Conservation (phyloP, 306 rosid genomes). For the Lupinus albus region DNA sequence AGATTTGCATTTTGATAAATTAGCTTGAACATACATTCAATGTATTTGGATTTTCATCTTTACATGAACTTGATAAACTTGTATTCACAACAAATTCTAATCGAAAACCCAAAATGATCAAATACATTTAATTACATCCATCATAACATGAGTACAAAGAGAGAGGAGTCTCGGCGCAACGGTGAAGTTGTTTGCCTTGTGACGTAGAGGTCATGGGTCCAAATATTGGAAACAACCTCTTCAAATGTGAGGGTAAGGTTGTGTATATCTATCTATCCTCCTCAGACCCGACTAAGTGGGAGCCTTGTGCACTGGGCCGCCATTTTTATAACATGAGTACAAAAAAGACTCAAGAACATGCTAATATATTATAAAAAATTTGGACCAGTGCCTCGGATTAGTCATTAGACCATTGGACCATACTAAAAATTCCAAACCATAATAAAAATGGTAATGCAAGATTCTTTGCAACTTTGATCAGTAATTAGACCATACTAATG, state of each 20-base stretch:
- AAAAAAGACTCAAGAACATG: slow-evolving; percentile 34
- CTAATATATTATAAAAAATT: slow-evolving; percentile 1
- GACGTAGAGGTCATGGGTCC: too few relatives aligned
- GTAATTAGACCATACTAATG: neutral
- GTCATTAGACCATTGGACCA: too few relatives aligned
- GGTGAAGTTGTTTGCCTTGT: too few relatives aligned
- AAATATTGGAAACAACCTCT: too few relatives aligned
- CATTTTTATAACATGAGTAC: neutral
- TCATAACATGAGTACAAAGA: slow-evolving; percentile 1
- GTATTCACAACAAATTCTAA: neutral
- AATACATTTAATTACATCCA: neutral
- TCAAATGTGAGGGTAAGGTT: too few relatives aligned
- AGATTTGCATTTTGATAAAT: neutral
- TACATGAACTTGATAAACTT: too few relatives aligned
- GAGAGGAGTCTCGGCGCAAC: too few relatives aligned
- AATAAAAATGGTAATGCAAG: slow-evolving; percentile 2
- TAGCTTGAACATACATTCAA: neutral
- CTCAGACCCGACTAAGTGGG: too few relatives aligned
- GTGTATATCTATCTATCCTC: too few relatives aligned
- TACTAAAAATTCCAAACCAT: too few relatives aligned
- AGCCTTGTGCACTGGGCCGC: too few relatives aligned
- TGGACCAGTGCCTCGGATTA: too few relatives aligned
- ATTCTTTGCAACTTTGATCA: neutral
- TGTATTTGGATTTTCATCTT: neutral
- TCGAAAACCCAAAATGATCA: neutral